A percentile compares a stretch with the other conserved stretches of the same genome.
phyloP scores from a whole-genome alignment of 805 yeast genomes.

The Wickerhamiella dianesei region DNA sequence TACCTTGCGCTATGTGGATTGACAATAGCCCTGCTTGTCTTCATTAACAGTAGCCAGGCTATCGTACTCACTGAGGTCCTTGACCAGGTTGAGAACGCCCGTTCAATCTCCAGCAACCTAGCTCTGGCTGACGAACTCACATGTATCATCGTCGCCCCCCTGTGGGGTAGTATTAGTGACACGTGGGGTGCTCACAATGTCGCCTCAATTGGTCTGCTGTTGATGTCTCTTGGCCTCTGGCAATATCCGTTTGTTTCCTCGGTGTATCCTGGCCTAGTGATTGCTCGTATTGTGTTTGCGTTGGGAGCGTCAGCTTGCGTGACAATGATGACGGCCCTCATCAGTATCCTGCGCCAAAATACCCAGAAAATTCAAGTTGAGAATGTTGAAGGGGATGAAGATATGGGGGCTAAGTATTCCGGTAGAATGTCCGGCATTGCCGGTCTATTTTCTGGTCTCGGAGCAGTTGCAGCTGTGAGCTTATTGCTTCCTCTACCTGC shows the following conservation, averaged over 20 bases:
- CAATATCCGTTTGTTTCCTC: conserved; percentile 36
- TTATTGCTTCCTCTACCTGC: conserved; percentile 46
- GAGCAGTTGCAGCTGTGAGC: conserved; percentile 51
- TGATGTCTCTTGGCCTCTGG: conserved; percentile 34
- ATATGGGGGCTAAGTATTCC: conserved; percentile 20
- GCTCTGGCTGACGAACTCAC: conserved; percentile 49
- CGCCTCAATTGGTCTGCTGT: conserved; percentile 35
- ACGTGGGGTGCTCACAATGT: conserved; percentile 47
- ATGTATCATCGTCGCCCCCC: conserved; percentile 41
- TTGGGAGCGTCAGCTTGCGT: conserved; percentile 42
- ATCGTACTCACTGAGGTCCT: conserved; percentile 31
- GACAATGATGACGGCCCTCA: conserved; percentile 47
- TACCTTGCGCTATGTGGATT: conserved; percentile 29
- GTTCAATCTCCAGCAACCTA: conserved; percentile 35
- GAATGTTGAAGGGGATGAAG: not conserved
- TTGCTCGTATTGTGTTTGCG: conserved; percentile 45
- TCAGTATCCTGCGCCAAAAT: conserved; percentile 15
- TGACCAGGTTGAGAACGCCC: conserved; percentile 25
- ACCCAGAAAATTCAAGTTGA: not conserved
- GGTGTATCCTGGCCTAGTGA: conserved; percentile 37
- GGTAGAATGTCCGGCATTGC: conserved; percentile 49
- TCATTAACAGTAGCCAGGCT: conserved; percentile 33
- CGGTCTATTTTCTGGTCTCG: conserved; percentile 50
- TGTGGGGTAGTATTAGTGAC: conserved; percentile 52
- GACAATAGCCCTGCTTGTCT: conserved; percentile 32